Evolutionary conservation across 768 basidiomycete species (phyloP), one percentile per base, ranked within the genome.

Genomic region (Trametes meyenii): DNA sequence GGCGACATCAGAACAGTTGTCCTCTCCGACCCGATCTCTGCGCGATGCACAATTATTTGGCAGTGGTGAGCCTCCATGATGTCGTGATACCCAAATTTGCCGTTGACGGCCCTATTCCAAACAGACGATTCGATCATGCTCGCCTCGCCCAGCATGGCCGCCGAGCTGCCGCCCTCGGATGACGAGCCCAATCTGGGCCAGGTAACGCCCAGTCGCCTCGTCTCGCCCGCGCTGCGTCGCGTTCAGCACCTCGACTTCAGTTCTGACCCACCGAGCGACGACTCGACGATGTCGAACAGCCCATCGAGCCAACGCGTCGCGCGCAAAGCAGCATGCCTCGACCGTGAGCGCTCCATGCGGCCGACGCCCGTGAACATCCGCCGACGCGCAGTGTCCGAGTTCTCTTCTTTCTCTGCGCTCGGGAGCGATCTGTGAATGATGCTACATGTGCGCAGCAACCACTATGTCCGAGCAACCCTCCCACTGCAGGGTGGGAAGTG

Each of bases 161-260:
- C 61, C 1, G 74, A 80, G 54, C 69, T 76, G 13, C 62, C 66
- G 21, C 84, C 85, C 2, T 89, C 88, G 3, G 88, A 90, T 65
- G 87, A 91, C 59, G 86, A 89, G 63, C 81, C 80, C 0, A 78
- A 79, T 61, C 61, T 83, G 26, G 87, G 87, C 0, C 86, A 88
- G 70, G 85, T 89, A 17, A 89, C 86, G 0, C 87, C 88, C n/a
- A 81, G 82, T 61, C 85, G 85, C 66, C 72, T 90, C 35, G 82
- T 84, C 40, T 91, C 88, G 8, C 87, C 88, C 6, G 79, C 77
- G 21, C 72, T 81, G 43, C 83, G 78, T 38, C 79, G 81, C 42
- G 64, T 71, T 2, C 52, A 59, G 33, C 50, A 59, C 38, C n/a
- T 57, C 35, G 50, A 58, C 21, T 70, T 74, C 62, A 67, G 55